These are phyloP conservation scores for Nakazawaea ambrosiae DNA, from an alignment of 805 yeast genomes.

Conservation along the genomic window DNA sequence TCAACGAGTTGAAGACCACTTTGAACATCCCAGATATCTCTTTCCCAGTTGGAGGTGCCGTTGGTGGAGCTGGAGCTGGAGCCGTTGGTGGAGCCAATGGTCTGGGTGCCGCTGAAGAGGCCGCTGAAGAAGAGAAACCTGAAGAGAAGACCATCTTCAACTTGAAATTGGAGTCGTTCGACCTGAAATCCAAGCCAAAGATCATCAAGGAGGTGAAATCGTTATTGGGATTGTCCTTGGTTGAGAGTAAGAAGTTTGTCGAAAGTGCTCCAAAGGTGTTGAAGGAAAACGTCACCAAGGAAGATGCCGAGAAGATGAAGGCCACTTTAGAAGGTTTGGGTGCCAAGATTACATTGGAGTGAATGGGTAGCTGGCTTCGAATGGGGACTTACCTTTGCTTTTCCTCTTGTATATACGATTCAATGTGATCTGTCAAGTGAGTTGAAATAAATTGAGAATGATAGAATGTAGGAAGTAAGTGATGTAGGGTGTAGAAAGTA, in stretches of 20 bases:
- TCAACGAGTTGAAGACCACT: constrained; percentile 69
- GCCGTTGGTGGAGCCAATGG: constrained; percentile 61
- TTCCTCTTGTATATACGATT: too few relatives aligned
- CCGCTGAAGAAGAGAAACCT: constrained; percentile 64
- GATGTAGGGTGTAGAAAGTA: too few relatives aligned
- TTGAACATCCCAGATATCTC: constrained; percentile 93
- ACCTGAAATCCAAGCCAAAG: constrained; percentile 93
- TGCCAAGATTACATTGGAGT: constrained; percentile 88
- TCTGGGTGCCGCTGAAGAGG: constrained; percentile 65
- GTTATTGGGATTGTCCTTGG: constrained; percentile 84
- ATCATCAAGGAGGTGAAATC: constrained; percentile 95
- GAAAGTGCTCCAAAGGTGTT: constrained; percentile 95
- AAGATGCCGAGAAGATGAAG: constrained; percentile 95
- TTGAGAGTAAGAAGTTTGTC: constrained; percentile 95
- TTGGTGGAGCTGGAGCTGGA: constrained; percentile 52
- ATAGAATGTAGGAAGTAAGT: too few relatives aligned
- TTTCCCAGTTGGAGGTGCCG: constrained; percentile 66
- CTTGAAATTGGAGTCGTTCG: constrained; percentile 88
- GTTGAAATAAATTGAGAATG: too few relatives aligned
- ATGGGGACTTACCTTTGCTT: too few relatives aligned
- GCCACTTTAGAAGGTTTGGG: constrained; percentile 89
- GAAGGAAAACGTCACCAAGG: constrained; percentile 94
- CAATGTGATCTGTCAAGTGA: too few relatives aligned
- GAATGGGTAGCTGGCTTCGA: constrained; percentile 22
- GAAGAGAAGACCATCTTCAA: constrained; percentile 93